Evolutionary conservation across 2,329 filamentous ascomycete genomes (phyloP).

Genomic region (Madurella fahalii): DNA sequence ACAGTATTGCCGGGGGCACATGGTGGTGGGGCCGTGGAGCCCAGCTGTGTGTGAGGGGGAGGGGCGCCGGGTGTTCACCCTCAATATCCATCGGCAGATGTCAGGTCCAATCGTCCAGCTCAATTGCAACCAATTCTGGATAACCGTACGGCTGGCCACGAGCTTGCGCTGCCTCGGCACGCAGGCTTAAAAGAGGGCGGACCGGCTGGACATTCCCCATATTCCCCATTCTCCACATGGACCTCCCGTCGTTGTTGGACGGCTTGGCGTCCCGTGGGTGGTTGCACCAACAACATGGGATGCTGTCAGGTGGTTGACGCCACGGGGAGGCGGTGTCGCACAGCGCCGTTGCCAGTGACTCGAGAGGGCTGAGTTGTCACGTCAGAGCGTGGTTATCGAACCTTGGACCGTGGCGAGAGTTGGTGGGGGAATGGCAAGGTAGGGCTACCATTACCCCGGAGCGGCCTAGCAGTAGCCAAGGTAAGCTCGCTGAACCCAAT

Average conservation of each 20-base stretch:
- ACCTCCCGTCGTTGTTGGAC: neutral
- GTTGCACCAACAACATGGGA: neutral
- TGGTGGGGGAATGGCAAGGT: too few species aligned
- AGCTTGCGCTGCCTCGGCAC: conserved; percentile 4
- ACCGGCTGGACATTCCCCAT: neutral
- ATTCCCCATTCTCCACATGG: conserved; percentile 1
- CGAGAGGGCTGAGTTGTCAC: too few species aligned
- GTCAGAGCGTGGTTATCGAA: too few species aligned
- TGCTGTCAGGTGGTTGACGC: conserved; percentile 3
- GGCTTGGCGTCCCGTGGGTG: neutral
- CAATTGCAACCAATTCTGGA: conserved; percentile 1
- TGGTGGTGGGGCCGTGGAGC: conserved; percentile 19
- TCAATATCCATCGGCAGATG: conserved; percentile 27
- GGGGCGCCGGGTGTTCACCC: conserved; percentile 11
- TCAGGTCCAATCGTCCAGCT: conserved; percentile 24
- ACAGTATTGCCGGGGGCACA: conserved; percentile 21
- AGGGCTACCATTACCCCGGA: too few species aligned
- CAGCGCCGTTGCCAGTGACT: too few species aligned
- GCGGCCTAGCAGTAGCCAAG: too few species aligned
- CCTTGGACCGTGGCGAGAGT: too few species aligned
- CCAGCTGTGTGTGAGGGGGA: conserved; percentile 15
- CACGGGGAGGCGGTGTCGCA: neutral
- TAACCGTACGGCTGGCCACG: conserved; percentile 1
- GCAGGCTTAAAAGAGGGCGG: neutral
- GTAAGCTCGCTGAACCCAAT: too few species aligned